Percentiles rank a stretch among this genome's conserved stretches.
These are phyloP conservation scores for Prunus salicina DNA, from an alignment of 306 rosid species.

Conservation along the genomic window DNA sequence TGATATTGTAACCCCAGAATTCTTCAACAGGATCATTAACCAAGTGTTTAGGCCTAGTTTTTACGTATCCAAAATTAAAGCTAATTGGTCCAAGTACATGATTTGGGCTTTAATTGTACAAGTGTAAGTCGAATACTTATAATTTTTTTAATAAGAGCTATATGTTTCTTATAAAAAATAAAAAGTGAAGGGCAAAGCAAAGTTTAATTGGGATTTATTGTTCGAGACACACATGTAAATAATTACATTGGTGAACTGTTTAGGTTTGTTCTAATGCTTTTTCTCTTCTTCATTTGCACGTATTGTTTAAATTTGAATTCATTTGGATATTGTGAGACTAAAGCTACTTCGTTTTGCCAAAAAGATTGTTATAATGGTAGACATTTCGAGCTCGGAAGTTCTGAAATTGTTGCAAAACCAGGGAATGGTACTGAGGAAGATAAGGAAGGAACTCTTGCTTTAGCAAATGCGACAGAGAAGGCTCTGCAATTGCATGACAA, in stretches of 20 bases:
- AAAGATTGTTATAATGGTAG: background rate
- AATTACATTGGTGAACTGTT: background rate
- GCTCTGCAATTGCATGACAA: slow-evolving; percentile 64
- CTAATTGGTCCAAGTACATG: no score
- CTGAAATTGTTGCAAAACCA: slow-evolving; percentile 18
- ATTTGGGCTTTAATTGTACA: no score
- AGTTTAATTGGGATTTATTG: no score
- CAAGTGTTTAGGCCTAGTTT: no score
- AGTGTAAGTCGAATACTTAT: no score
- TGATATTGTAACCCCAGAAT: no score
- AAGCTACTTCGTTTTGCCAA: background rate
- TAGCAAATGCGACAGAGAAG: slow-evolving; percentile 64
- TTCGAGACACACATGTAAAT: no score
- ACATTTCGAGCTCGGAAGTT: background rate
- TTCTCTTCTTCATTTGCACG: background rate
- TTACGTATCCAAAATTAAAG: no score
- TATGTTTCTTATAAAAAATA: no score
- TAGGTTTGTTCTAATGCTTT: background rate
- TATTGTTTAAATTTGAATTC: background rate
- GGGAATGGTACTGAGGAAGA: slow-evolving; percentile 49
- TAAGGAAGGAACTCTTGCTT: slow-evolving; percentile 44
- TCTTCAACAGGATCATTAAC: no score
- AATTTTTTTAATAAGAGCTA: no score
- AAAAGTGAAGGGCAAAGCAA: background rate
- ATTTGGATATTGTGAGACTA: background rate